phyloP scores from a whole-genome alignment of 2,329 filamentous ascomycete species.

The Trichoderma sp. region DNA sequence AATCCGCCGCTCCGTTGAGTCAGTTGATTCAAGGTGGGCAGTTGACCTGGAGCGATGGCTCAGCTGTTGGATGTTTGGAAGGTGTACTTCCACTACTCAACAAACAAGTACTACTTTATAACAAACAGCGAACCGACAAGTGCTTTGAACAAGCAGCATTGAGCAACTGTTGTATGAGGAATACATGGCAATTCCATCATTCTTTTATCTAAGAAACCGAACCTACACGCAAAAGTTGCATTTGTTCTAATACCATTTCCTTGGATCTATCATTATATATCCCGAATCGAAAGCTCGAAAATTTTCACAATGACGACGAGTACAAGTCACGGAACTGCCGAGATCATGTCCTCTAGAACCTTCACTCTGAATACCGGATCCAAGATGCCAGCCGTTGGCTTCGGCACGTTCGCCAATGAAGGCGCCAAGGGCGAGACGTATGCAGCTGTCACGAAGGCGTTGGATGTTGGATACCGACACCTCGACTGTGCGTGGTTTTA shows the following conservation, averaged over 20 bases:
- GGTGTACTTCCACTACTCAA: not conserved
- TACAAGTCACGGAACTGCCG: not conserved
- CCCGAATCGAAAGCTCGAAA: not conserved
- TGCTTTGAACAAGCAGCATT: not conserved
- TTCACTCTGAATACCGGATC: conserved; percentile 72
- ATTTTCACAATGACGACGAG: not conserved
- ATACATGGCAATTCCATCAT: not conserved
- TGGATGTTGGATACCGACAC: conserved; percentile 68
- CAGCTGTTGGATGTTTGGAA: not conserved
- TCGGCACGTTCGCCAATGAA: conserved; percentile 75
- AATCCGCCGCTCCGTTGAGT: not conserved
- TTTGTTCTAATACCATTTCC: not conserved
- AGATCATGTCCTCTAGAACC: not conserved
- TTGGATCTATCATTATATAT: not conserved
- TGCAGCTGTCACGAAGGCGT: conserved; percentile 64
- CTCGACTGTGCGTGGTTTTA: conserved; percentile 76
- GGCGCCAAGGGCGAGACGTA: conserved; percentile 46
- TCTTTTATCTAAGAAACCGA: not conserved
- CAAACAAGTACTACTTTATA: not conserved
- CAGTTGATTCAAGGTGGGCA: not conserved
- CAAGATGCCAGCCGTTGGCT: conserved; percentile 72
- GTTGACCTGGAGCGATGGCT: not conserved
- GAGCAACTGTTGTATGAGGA: not conserved
- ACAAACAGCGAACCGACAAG: not conserved
- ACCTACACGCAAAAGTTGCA: not conserved